Conservation (phyloP, 345 rosid genomes). For the Populus nigra region DNA sequence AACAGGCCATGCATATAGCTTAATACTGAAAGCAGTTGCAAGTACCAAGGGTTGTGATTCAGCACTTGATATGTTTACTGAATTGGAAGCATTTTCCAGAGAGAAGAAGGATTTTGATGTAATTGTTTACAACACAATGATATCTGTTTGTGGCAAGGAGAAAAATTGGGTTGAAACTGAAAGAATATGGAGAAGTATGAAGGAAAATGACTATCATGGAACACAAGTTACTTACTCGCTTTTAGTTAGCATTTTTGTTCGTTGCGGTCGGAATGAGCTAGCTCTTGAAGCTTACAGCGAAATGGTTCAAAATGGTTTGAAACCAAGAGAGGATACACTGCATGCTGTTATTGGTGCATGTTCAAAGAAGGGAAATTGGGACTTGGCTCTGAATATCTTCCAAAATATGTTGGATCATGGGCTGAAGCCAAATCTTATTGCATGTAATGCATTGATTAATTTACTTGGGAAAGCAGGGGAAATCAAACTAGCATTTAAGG, state of each 20-base stretch:
- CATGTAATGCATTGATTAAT: conserved; percentile 70
- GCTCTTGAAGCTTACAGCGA: conserved; percentile 72
- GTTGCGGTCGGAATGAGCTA: conserved; percentile 54
- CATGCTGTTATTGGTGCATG: conserved; percentile 59
- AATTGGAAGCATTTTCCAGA: conserved; percentile 38
- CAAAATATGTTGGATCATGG: conserved; percentile 48
- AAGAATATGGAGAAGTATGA: conserved; percentile 66
- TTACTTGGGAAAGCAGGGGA: conserved; percentile 68
- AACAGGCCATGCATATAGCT: conserved; percentile 62
- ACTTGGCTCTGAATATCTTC: conserved; percentile 51
- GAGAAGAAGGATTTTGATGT: conserved; percentile 46
- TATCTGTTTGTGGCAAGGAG: conserved; percentile 61
- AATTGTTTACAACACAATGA: conserved; percentile 67
- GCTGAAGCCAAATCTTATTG: conserved; percentile 53
- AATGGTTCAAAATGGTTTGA: conserved; percentile 49
- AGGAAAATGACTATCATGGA: conserved; percentile 51
- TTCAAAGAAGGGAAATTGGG: conserved; percentile 60
- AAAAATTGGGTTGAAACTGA: conserved; percentile 51
- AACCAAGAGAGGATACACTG: conserved; percentile 52
- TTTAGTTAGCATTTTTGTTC: conserved; percentile 64
- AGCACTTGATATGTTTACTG: conserved; percentile 52
- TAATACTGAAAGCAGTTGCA: conserved; percentile 65
- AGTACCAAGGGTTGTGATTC: conserved; percentile 48
- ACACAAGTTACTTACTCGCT: conserved; percentile 60
- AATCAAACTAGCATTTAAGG: conserved; percentile 53